A percentile compares a stretch with the other conserved stretches of the same genome.
phyloP scores from a whole-genome alignment of 257 asterid genomes.

The Eucommia ulmoides region DNA sequence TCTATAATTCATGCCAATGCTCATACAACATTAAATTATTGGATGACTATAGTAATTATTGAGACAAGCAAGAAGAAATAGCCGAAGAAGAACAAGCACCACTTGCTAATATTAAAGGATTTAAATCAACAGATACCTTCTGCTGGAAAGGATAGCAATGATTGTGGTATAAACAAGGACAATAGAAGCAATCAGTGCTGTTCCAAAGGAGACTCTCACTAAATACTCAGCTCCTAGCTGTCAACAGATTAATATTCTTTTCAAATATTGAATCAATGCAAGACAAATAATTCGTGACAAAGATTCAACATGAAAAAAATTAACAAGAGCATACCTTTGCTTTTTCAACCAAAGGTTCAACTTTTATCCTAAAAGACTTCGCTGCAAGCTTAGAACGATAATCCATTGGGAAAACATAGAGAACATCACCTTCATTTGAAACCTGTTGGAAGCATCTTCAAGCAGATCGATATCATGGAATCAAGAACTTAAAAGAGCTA shows the following conservation, averaged over 20 bases:
- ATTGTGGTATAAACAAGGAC: constrained; percentile 79
- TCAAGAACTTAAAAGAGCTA: background rate
- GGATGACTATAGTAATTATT: background rate
- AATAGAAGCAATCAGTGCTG: constrained; percentile 92
- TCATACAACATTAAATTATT: background rate
- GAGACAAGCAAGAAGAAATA: constrained; percentile 1
- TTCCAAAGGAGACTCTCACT: constrained; percentile 90
- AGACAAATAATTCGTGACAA: too few relatives aligned
- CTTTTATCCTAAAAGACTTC: constrained; percentile 63
- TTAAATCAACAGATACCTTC: constrained; percentile 38
- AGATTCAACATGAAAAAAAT: background rate
- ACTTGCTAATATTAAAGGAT: background rate
- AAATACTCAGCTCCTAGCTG: constrained; percentile 85
- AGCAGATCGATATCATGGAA: background rate
- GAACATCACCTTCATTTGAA: constrained; percentile 91
- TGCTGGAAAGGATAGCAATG: constrained; percentile 64
- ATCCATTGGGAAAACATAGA: constrained; percentile 74
- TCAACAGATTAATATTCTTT: constrained; percentile 6
- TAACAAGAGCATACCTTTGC: constrained; percentile 52
- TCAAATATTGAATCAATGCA: background rate
- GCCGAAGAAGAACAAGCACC: constrained; percentile 6
- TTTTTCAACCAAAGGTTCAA: constrained; percentile 73
- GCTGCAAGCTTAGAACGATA: constrained; percentile 68
- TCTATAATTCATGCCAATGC: background rate
- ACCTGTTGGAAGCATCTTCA: constrained; percentile 38